Base-by-base conservation (phyloP, 305 asterid genomes). In the Fraxinus xanthoxyloides region DNA sequence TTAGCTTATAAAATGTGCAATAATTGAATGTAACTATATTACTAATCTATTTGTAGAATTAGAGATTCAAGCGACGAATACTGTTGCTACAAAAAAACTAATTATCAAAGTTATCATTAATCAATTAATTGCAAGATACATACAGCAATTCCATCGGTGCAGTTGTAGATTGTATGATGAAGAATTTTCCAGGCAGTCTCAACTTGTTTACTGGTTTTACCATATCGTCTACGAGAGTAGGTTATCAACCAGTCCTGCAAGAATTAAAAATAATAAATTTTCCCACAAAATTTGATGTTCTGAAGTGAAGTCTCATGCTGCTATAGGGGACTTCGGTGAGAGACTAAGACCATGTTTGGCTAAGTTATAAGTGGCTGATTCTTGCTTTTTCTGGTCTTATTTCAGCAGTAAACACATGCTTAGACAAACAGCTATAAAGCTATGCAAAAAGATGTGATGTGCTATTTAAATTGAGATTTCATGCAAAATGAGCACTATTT, bases 111-210 rank as follows among this genome's bases (percentile, higher is more conserved):
- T 43, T 40, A 59, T 32, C 32, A 79, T 12, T 75, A 12, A 10
- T 35, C 59, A 79, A 43, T 70, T 40, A 7, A 80, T 56, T 19
- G 56, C 13, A 78, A 79, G 79, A 77, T 81, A 88, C 93, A 38
- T 92, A 95, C 99, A 82, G 98, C 97, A 65, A 92, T 92, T 87
- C 97, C 98, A 84, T 94, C 99, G 2, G 94, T 91, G 92, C 99
- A 95, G 86, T 95, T 95, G 87, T 95, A 95, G 67, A 95, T 89
- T 9, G 99, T 90, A 76, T 82, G 90, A 83, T 89, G 93, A 85
- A 96, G 98, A 81, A 91, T 91, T 83, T 90, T 88, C 99, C 98
- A 96, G 31, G 98, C 98, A 81, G 89, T 87, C 85, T 94, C 97
- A 75, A 89, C 88, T 87, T 93, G 87, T 79, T 85, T 72, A 77